These are phyloP conservation scores for Scortechinia acanthostroma DNA, from an alignment of 2,329 filamentous ascomycete species.

Conservation along the genomic window DNA sequence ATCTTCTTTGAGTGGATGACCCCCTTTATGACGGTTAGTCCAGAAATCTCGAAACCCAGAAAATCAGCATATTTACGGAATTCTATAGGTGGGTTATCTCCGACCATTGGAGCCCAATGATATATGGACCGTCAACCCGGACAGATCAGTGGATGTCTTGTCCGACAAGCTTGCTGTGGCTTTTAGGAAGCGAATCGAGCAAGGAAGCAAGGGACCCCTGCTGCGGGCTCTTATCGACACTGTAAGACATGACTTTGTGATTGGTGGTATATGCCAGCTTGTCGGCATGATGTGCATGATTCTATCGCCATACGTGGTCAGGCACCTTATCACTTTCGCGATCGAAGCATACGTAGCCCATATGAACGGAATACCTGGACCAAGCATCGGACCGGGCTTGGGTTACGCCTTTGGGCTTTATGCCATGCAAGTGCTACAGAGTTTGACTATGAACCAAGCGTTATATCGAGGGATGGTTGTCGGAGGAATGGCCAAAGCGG, in stretches of 20 bases:
- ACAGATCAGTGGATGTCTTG: conserved; percentile 66
- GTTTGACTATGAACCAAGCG: conserved; percentile 79
- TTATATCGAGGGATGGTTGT: conserved; percentile 89
- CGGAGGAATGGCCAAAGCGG: conserved; percentile 74
- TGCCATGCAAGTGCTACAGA: conserved; percentile 77
- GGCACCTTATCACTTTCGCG: conserved; percentile 81
- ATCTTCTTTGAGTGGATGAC: conserved; percentile 35
- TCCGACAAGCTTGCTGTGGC: conserved; percentile 58
- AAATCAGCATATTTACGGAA: no score
- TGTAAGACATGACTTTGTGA: conserved; percentile 75
- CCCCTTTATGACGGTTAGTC: conserved; percentile 18
- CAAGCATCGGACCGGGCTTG: conserved; percentile 68
- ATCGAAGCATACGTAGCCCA: conserved; percentile 69
- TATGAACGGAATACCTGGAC: conserved; percentile 38
- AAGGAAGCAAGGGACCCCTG: conserved; percentile 68
- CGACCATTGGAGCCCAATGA: conserved; percentile 77
- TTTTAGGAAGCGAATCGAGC: conserved; percentile 61
- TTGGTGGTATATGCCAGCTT: conserved; percentile 75
- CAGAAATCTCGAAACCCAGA: no score
- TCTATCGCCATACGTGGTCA: conserved; percentile 75
- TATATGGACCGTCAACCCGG: conserved; percentile 81
- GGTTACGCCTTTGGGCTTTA: conserved; percentile 81
- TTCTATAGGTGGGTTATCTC: conserved; percentile 74
- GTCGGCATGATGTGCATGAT: conserved; percentile 70
- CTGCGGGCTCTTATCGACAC: conserved; percentile 79